Percentiles rank a stretch among this genome's conserved stretches.
Conservation (phyloP, 106 monocot species). For the Phalaenopsis equestris region DNA sequence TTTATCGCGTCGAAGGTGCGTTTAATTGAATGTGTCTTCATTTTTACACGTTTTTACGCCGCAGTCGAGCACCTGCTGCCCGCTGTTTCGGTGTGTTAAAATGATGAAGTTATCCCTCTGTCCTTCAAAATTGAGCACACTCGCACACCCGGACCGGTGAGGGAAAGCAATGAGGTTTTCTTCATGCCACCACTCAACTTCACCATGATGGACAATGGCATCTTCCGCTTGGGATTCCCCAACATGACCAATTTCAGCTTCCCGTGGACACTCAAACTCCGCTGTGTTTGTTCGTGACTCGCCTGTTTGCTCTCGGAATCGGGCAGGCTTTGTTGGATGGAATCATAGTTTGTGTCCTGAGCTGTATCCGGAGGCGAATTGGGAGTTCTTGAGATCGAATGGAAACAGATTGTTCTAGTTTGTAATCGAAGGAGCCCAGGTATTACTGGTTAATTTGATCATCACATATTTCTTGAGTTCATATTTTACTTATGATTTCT, state of each 20-base stretch:
- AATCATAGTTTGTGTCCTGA: constrained; percentile 20
- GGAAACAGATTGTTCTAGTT: constrained; percentile 24
- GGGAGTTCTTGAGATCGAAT: constrained; percentile 15
- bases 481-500: not conserved
- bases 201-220: constrained; percentile 49
- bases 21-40: too few relatives aligned
- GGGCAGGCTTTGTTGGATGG: not conserved
- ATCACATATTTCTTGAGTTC: not conserved
- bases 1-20: too few relatives aligned
- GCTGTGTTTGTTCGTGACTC: constrained; percentile 32
- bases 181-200: constrained; percentile 63
- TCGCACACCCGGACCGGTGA: not conserved
- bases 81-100: too few relatives aligned
- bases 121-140: too few relatives aligned
- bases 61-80: too few relatives aligned
- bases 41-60: too few relatives aligned
- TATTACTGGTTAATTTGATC: not conserved
- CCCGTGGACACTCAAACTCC: constrained; percentile 36
- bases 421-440: constrained; percentile 21
- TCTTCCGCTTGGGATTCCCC: constrained; percentile 58
- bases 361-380: constrained; percentile 14
- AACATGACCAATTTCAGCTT: constrained; percentile 41
- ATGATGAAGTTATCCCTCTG: too few relatives aligned
- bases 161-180: constrained; percentile 9
- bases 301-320: not conserved